A percentile compares a stretch with the other conserved stretches of the same genome.
phyloP scores from a whole-genome alignment of 2,329 filamentous ascomycete species.

The Coccinonectria pachysandricola region DNA sequence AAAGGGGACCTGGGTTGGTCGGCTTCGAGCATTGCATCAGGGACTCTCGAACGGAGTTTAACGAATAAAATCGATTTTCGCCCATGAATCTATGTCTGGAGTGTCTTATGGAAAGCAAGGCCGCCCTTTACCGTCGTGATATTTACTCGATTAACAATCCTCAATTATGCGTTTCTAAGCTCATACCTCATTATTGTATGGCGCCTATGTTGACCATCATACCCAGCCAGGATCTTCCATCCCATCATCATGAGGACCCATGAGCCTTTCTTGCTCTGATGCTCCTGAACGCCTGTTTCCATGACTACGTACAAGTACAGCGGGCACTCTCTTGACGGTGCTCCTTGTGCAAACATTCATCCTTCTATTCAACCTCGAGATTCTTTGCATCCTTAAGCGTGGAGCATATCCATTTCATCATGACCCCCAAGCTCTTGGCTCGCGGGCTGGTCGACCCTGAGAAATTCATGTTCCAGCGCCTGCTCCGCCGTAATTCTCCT shows the following conservation, averaged over 20 bases:
- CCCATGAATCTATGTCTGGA: slow-evolving; percentile 16
- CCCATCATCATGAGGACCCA: no score
- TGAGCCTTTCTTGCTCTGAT: not conserved
- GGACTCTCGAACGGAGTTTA: slow-evolving; percentile 30
- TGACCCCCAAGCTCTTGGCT: slow-evolving; percentile 29
- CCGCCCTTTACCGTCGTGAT: no score
- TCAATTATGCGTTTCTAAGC: no score
- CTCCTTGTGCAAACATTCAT: no score
- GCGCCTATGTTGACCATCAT: no score
- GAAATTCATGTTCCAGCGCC: slow-evolving; percentile 63
- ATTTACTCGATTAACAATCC: no score
- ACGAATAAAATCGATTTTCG: slow-evolving; percentile 31
- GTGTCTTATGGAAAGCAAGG: slow-evolving; percentile 2
- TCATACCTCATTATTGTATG: no score
- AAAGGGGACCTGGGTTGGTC: slow-evolving; percentile 24
- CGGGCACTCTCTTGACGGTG: no score
- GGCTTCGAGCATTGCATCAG: slow-evolving; percentile 33
- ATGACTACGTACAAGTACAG: slow-evolving; percentile 6
- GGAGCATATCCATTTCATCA: slow-evolving; percentile 44
- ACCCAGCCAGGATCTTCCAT: no score
- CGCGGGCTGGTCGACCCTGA: slow-evolving; percentile 28
- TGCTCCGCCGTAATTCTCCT: slow-evolving; percentile 66
- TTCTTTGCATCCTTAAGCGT: slow-evolving; percentile 18
- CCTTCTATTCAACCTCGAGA: no score
- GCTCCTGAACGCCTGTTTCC: slow-evolving; percentile 4